Evolutionary conservation across 495 filamentous ascomycete species (phyloP).

Genomic region (Penicillium paradoxum): DNA sequence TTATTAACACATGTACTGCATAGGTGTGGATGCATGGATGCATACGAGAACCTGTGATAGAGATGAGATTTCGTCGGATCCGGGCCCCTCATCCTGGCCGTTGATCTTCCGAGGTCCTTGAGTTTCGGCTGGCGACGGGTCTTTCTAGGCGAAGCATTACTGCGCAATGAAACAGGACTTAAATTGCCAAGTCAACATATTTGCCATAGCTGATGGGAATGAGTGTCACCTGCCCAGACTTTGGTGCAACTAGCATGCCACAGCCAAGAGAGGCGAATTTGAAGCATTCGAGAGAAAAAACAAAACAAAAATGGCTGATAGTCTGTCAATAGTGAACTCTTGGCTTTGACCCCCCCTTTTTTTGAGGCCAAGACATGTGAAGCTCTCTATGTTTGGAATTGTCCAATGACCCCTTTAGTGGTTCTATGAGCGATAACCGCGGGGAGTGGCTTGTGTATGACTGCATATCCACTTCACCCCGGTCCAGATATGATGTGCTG

Average conservation of each 20-base stretch:
- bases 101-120: conserved; percentile 39
- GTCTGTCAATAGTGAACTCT: conserved; percentile 24
- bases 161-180: conserved; percentile 18
- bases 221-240: conserved; percentile 8
- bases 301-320: conserved; percentile 13
- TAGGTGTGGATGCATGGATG: conserved; percentile 4
- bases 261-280: conserved; percentile 25
- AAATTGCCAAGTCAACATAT: conserved; percentile 17
- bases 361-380: conserved; percentile 26
- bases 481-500: conserved; percentile 22
- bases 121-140: conserved; percentile 28
- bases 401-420: not conserved
- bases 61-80: conserved; percentile 7
- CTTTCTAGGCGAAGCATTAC: conserved; percentile 13
- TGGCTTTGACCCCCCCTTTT: conserved; percentile 17
- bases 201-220: conserved; percentile 18
- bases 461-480: conserved; percentile 21
- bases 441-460: conserved; percentile 21
- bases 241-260: conserved; percentile 13
- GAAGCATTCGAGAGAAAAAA: conserved; percentile 22
- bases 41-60: conserved; percentile 19
- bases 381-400: conserved; percentile 16
- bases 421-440: conserved; percentile 21
- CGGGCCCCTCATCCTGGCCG: conserved; percentile 32
- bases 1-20: conserved; percentile 9